Evolutionary conservation across 345 rosid genomes (phyloP).

Genomic region (Laguncularia racemosa): DNA sequence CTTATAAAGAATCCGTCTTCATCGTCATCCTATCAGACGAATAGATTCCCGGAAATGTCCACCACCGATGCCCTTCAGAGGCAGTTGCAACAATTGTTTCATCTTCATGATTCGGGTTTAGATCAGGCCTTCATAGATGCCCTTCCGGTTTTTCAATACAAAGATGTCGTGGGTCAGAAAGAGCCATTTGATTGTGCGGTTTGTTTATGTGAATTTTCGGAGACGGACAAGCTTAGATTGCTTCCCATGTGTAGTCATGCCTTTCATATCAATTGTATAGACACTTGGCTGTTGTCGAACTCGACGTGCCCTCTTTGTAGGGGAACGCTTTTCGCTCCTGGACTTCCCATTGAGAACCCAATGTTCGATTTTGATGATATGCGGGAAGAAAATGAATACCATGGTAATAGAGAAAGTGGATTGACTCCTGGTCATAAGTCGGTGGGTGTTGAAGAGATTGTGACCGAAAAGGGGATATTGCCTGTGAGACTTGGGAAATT

Average conservation of each 20-base stretch:
- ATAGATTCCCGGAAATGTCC: conserved; percentile 60
- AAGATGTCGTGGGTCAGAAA: conserved; percentile 58
- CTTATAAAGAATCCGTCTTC: conserved; percentile 60
- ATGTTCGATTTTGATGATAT: conserved; percentile 59
- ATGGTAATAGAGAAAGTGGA: conserved; percentile 33
- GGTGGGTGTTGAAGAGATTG: conserved; percentile 51
- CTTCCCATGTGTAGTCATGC: conserved; percentile 88
- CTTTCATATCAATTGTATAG: conserved; percentile 75
- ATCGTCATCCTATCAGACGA: conserved; percentile 44
- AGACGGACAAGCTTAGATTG: conserved; percentile 74
- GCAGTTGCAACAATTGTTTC: conserved; percentile 84
- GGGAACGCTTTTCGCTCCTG: conserved; percentile 59
- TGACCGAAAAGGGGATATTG: conserved; percentile 52
- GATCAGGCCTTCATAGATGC: conserved; percentile 90
- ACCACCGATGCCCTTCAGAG: conserved; percentile 73
- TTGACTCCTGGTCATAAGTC: conserved; percentile 28
- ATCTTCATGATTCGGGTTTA: conserved; percentile 82
- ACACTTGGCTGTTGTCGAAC: conserved; percentile 81
- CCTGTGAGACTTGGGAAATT: conserved; percentile 83
- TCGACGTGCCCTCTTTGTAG: conserved; percentile 84
- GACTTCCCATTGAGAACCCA: conserved; percentile 60
- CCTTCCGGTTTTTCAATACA: conserved; percentile 75
- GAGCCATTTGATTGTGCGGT: conserved; percentile 92
- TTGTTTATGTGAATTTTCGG: conserved; percentile 78
- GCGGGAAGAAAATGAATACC: conserved; percentile 50